Percentiles rank a stretch among this genome's conserved stretches.
Evolutionary conservation across 257 asterid genomes (phyloP).

Genomic region (Primulina huaijiensis): DNA sequence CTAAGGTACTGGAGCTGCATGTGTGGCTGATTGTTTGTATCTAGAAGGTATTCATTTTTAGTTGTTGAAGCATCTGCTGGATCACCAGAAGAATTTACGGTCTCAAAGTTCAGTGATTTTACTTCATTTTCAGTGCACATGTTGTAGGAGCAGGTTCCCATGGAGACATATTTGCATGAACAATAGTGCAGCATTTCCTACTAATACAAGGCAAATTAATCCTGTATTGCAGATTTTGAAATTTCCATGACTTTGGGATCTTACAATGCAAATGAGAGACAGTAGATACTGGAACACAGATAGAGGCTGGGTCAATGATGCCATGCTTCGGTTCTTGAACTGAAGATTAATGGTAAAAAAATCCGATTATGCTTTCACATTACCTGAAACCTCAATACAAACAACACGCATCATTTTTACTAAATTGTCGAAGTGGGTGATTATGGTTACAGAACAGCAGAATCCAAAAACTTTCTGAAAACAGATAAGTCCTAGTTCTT

Average conservation of each 20-base stretch:
- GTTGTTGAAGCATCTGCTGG: slow-evolving; percentile 35
- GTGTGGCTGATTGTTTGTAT: slow-evolving; percentile 24
- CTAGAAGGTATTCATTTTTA: slow-evolving; percentile 33
- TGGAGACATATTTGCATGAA: slow-evolving; percentile 48
- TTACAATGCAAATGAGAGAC: slow-evolving; percentile 28
- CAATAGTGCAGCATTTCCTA: slow-evolving; percentile 19
- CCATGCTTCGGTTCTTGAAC: slow-evolving; percentile 40
- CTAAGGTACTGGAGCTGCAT: slow-evolving; percentile 37
- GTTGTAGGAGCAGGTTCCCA: slow-evolving; percentile 75
- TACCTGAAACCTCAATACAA: slow-evolving; percentile 33
- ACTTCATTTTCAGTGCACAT: slow-evolving; percentile 45
- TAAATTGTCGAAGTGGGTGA: too few relatives aligned
- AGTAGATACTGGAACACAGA: slow-evolving; percentile 32
- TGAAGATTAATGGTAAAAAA: slow-evolving; percentile 21
- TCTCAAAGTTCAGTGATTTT: slow-evolving; percentile 51
- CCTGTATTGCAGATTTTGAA: slow-evolving; percentile 29
- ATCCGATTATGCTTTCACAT: slow-evolving; percentile 14
- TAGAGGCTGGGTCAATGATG: slow-evolving; percentile 41
- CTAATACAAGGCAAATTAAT: slow-evolving; percentile 19
- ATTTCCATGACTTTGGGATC: slow-evolving; percentile 32
- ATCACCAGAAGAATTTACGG: slow-evolving; percentile 44
- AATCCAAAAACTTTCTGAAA: not conserved
- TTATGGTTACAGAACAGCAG: not conserved
- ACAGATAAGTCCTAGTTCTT: not conserved
- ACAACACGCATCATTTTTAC: not conserved